These are phyloP conservation scores for Leptoxyphium fumago DNA, from an alignment of 2,329 filamentous ascomycete species.

Conservation along the genomic window DNA sequence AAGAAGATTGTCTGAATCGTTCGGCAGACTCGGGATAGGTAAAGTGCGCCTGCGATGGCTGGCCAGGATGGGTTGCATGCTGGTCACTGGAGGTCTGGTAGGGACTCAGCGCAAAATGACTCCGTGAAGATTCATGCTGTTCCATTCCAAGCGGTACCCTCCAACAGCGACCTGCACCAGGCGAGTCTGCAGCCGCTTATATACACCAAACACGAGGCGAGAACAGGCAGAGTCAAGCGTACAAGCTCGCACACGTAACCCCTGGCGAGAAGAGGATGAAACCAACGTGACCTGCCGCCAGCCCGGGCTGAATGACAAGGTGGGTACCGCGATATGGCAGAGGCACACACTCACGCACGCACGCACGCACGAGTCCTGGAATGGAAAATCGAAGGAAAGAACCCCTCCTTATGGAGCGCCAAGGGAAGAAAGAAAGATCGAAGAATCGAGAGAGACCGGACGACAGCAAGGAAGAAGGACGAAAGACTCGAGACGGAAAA, in stretches of 20 bases:
- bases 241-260: too few relatives aligned
- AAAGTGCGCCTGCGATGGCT: constrained; percentile 17
- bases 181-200: neutral
- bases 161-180: constrained; percentile 5
- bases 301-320: constrained; percentile 1
- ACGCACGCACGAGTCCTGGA: neutral
- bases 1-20: constrained; percentile 32
- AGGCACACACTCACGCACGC: too few relatives aligned
- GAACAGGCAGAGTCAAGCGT: constrained; percentile 13
- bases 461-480: neutral
- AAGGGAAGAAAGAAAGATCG: neutral
- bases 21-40: constrained; percentile 31
- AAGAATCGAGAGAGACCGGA: neutral
- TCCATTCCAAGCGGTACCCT: constrained; percentile 16
- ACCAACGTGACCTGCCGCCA: constrained; percentile 17
- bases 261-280: neutral
- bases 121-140: constrained; percentile 20
- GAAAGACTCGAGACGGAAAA: neutral
- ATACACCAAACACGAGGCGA: constrained; percentile 11
- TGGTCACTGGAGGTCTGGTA: constrained; percentile 17
- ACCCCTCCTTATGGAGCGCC: neutral
- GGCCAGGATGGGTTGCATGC: constrained; percentile 4
- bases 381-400: neutral
- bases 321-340: neutral
- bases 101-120: constrained; percentile 19